Conservation (phyloP, 2,329 filamentous ascomycete species). For the Epichloe gansuensis region DNA sequence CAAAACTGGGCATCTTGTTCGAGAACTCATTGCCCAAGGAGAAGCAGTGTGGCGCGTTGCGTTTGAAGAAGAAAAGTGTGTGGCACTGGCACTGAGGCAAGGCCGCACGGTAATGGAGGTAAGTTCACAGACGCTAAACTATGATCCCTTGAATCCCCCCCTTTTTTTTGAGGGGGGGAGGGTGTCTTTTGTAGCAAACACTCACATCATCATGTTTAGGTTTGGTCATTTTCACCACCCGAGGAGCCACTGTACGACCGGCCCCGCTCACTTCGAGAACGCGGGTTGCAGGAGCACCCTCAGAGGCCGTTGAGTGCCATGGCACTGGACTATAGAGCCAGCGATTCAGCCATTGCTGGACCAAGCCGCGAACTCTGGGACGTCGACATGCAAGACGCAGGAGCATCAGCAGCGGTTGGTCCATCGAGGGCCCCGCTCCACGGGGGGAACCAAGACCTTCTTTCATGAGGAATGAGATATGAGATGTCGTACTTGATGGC, state of each 20-base stretch:
- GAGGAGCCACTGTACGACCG: constrained; percentile 50
- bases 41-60: constrained; percentile 97
- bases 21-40: constrained; percentile 80
- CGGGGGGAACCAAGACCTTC: constrained; percentile 31
- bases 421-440: constrained; percentile 24
- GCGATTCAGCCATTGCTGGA: constrained; percentile 16
- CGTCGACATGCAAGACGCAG: constrained; percentile 43
- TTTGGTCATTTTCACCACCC: constrained; percentile 89
- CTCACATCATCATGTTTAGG: constrained; percentile 34
- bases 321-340: constrained; percentile 29
- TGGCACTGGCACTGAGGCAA: constrained; percentile 79
- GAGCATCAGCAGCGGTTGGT: constrained; percentile 42
- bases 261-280: constrained; percentile 36
- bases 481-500: neutral
- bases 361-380: constrained; percentile 30
- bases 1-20: constrained; percentile 77
- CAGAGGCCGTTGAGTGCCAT: constrained; percentile 39
- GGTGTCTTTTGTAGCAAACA: neutral
- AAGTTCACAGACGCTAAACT: constrained; percentile 20
- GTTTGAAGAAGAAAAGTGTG: constrained; percentile 96
- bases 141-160: neutral
- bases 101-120: constrained; percentile 96
- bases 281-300: constrained; percentile 31
- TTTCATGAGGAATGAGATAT: constrained; percentile 32
- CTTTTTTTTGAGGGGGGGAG: neutral